Evolutionary conservation across 2,329 filamentous ascomycete genomes (phyloP), one percentile per base, ranked within the genome.

Genomic region (Lachnellula cervina): DNA sequence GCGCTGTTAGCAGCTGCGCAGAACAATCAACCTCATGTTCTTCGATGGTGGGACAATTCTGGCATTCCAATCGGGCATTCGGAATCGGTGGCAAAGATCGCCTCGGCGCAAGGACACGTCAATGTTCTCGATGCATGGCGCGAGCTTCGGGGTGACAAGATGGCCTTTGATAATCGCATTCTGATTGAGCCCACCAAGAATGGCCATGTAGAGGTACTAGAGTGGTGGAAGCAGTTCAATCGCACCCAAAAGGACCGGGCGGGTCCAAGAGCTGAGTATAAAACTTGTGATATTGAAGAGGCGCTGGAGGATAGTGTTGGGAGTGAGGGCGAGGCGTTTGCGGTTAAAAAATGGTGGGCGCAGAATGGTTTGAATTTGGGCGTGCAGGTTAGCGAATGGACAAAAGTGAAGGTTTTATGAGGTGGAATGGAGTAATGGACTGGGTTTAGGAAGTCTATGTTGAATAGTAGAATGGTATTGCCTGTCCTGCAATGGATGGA

Each of bases 251-350:
- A 32, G 28, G 28, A 32, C 8, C 55, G 65, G 25, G 77, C 74
- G 37, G 83, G 85, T 0, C 79, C 92, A 63, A 80, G 82, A 51
- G 91, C 97, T 25, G 90, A 96, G 71, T 97, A 96, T 72, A 92
- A 93, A 71, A 96, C 90, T 1, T 96, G 91, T 71, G 91, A 96
- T 71, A 94, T 97, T 59, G 92, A 97, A 70, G 93, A 97, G 73
- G 92, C 92, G 0, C 78, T 97, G 40, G 92, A 97, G 70, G 92
- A 96, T 69, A 89, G 90, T 21, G 82, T 93, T 49, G 82, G 81
- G 8, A 66, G 61, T 52, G 65, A 66, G 4, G 72, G 77, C 4
- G 85, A 87, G 53, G 87, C 90, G 59, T 83, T 85, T 61, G 80
- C 81, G 38, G 89, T 96, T 17, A 77, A 89, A 55, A 78, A 80